Base-by-base conservation (phyloP, 2,329 filamentous ascomycete species). In the Neonectria faginata region DNA sequence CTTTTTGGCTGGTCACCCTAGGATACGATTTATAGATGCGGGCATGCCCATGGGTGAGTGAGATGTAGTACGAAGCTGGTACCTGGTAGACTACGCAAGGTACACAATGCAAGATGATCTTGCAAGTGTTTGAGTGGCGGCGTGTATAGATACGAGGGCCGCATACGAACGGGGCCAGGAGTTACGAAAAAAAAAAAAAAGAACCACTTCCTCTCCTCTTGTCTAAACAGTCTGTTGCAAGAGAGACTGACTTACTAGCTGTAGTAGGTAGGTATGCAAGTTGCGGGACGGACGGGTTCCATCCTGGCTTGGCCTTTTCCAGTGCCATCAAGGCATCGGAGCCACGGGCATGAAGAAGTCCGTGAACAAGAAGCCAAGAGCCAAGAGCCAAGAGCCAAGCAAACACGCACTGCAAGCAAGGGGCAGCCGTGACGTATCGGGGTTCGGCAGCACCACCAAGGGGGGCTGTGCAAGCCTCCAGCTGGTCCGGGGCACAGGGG, bases 381-480 rank as follows among this genome's bases (percentile, higher is more conserved):
- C n/a, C n/a, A n/a, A n/a, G 22, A 5, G n/a, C 22, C 22, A 25
- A 25, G 25, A 25, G 25, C 25, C n/a, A 42, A 42, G 39, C 39
- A 42, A 42, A 10, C 14, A n/a, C 36, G 12, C 14, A n/a, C 14
- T 29, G 33, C 18, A 25, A 51, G 36, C 53, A 33, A 22, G 27
- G 31, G 59, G 57, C 33, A 48, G 11, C 39, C 52, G 52, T 53
- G 62, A 65, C 62, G 50, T 62, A 36, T 65, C 47, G 62, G 62
- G 36, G 44, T 25, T 59, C 57, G 57, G 57, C 47, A 65, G 48
- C 57, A 54, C 61, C 33, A 53, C 60, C 60, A 50, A 44, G 39
- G 60, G 64, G 57, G 64, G 64, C 64, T 64, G 64, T 66, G 64
- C 57, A 66, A 60, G 56, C 55, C 41, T 57, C 44, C 20, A 39